A percentile compares a stretch with the other conserved stretches of the same genome.
Conservation (phyloP, 371 early-diverging fungal genomes). For the Amoeboaphelidium protococcarum region DNA sequence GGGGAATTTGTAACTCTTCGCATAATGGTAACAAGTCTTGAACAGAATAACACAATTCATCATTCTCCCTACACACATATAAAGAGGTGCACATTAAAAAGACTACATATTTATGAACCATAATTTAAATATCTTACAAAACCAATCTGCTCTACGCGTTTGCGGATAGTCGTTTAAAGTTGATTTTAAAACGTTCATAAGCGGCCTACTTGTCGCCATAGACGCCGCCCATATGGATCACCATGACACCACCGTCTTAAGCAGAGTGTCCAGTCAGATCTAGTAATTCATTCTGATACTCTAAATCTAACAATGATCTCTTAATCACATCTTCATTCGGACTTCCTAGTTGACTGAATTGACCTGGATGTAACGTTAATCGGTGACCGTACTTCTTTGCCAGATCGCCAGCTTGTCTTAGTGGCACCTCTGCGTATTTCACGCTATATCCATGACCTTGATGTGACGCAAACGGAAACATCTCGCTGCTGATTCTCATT, state of each 20-base stretch:
- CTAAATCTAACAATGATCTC: slow-evolving; percentile 13
- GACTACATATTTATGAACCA: too few relatives aligned
- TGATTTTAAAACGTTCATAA: slow-evolving; percentile 14
- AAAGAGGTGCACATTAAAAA: too few relatives aligned
- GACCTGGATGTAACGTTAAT: slow-evolving; percentile 20
- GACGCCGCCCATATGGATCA: slow-evolving; percentile 24
- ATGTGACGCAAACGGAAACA: slow-evolving; percentile 20
- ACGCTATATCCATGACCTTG: slow-evolving; percentile 13
- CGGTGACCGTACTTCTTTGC: slow-evolving; percentile 16
- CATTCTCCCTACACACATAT: too few relatives aligned
- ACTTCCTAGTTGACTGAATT: slow-evolving; percentile 19
- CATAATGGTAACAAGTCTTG: slow-evolving; percentile 18
- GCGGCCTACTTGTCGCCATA: slow-evolving; percentile 15
- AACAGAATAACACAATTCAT: slow-evolving; percentile 18
- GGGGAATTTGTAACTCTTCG: slow-evolving; percentile 13
- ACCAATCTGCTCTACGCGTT: slow-evolving; percentile 11
- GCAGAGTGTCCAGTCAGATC: slow-evolving; percentile 16
- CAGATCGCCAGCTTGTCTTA: slow-evolving; percentile 11
- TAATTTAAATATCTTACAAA: too few relatives aligned
- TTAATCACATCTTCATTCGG: slow-evolving; percentile 13
- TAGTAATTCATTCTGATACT: slow-evolving; percentile 17
- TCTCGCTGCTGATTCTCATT: slow-evolving; percentile 19
- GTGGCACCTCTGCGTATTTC: slow-evolving; percentile 9
- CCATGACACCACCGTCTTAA: slow-evolving; percentile 20
- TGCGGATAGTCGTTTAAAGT: slow-evolving; percentile 11